These are phyloP conservation scores for Ustanciosporium gigantosporum DNA, from an alignment of 1,284 basidiomycete species.

Conservation along the genomic window DNA sequence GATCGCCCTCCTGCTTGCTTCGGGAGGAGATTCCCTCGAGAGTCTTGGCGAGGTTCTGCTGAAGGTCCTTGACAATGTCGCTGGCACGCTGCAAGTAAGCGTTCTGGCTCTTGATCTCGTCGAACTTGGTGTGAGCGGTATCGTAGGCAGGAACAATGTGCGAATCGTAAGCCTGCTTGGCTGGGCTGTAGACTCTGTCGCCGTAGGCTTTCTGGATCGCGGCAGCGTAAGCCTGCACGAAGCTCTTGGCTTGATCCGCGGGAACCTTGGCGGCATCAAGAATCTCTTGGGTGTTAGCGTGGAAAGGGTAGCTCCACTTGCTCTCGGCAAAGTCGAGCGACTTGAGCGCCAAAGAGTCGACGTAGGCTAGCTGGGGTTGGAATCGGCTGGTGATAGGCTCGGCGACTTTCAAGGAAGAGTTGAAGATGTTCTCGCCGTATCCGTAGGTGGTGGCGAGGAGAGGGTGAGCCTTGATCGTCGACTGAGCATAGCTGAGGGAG, in stretches of 20 bases:
- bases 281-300: slow-evolving; percentile 51
- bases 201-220: slow-evolving; percentile 50
- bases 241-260: slow-evolving; percentile 36
- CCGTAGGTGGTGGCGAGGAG: slow-evolving; percentile 48
- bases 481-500: slow-evolving; percentile 47
- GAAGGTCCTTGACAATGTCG: slow-evolving; percentile 49
- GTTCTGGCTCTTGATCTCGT: slow-evolving; percentile 57
- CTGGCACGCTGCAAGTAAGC: slow-evolving; percentile 51
- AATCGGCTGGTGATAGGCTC: slow-evolving; percentile 51
- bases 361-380: slow-evolving; percentile 51
- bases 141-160: slow-evolving; percentile 45
- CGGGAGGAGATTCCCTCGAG: slow-evolving; percentile 45
- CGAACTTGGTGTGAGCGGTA: slow-evolving; percentile 43
- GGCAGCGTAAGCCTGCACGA: slow-evolving; percentile 40
- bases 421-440: slow-evolving; percentile 45
- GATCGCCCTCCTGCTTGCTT: slow-evolving; percentile 46
- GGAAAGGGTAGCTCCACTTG: slow-evolving; percentile 59
- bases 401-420: slow-evolving; percentile 40
- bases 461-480: slow-evolving; percentile 48
- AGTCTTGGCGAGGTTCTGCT: slow-evolving; percentile 47
- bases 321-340: slow-evolving; percentile 54
- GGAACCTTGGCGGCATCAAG: slow-evolving; percentile 42
- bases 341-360: slow-evolving; percentile 52
- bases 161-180: slow-evolving; percentile 47
- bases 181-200: slow-evolving; percentile 46